These are phyloP conservation scores for Dendrocalamus sinicus DNA, from an alignment of 176 grass and related monocot species.

Conservation along the genomic window DNA sequence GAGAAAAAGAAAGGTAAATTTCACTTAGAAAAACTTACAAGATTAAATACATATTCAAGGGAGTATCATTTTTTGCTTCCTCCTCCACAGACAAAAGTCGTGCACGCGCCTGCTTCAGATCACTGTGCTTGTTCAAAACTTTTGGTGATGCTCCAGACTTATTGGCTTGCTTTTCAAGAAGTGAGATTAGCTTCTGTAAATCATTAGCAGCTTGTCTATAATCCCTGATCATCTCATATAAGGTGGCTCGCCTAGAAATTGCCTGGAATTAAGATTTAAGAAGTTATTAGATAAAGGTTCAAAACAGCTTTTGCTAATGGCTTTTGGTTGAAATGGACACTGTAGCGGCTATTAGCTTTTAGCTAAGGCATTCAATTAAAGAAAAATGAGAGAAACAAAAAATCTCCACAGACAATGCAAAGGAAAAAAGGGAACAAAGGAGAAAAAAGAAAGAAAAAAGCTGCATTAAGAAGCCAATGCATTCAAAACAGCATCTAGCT, in stretches of 20 bases:
- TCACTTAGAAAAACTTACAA: slow-evolving; percentile 73
- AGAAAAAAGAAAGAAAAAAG: too few relatives aligned
- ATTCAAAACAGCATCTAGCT: too few relatives aligned
- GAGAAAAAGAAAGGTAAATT: slow-evolving; percentile 32
- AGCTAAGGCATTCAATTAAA: too few relatives aligned
- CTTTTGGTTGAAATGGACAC: too few relatives aligned
- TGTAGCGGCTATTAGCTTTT: too few relatives aligned
- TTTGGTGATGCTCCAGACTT: slow-evolving; percentile 52
- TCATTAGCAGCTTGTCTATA: slow-evolving; percentile 86
- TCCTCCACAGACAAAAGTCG: slow-evolving; percentile 75
- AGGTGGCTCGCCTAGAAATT: slow-evolving; percentile 93
- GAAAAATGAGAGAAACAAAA: too few relatives aligned
- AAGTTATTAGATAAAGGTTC: slow-evolving; percentile 32
- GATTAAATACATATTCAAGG: slow-evolving; percentile 91
- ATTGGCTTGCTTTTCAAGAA: slow-evolving; percentile 72
- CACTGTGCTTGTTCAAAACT: slow-evolving; percentile 57
- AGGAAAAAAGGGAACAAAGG: too few relatives aligned
- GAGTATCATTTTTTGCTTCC: slow-evolving; percentile 67
- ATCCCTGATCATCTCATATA: slow-evolving; percentile 93
- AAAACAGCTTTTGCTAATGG: too few relatives aligned
- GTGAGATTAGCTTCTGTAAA: slow-evolving; percentile 61
- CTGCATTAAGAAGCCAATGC: too few relatives aligned
- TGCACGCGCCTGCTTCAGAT: slow-evolving; percentile 61
- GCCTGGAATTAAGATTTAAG: slow-evolving; percentile 66
- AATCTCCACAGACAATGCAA: too few relatives aligned